These are phyloP conservation scores for Arxiozyma bovina DNA, from an alignment of 1,139 yeast species.

Conservation along the genomic window DNA sequence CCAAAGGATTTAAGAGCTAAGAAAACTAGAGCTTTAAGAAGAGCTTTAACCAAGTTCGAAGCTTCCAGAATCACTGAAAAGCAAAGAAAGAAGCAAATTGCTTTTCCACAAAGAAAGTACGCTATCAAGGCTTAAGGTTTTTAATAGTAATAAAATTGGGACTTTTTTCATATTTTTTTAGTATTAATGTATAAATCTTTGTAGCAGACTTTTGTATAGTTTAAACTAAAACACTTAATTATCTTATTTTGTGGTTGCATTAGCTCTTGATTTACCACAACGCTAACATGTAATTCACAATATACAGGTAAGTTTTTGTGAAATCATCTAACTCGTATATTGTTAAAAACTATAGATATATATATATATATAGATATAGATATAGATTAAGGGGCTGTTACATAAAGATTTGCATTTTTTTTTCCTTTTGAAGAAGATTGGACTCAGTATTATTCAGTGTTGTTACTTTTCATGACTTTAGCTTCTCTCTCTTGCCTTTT, in stretches of 20 bases:
- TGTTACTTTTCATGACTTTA: background rate
- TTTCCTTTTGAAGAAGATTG: background rate
- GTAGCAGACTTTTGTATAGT: constrained; percentile 1
- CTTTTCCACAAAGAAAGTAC: constrained; percentile 98
- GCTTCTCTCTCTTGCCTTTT: constrained; percentile 23
- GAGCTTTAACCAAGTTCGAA: constrained; percentile 88
- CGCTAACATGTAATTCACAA: too few relatives aligned
- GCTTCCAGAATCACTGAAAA: constrained; percentile 74
- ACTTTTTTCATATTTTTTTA: background rate
- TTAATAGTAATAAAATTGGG: background rate
- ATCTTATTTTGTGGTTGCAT: background rate
- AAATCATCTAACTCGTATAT: too few relatives aligned
- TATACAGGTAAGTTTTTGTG: background rate
- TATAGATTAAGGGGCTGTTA: background rate
- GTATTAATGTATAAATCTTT: constrained; percentile 1
- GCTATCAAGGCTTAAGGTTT: constrained; percentile 95
- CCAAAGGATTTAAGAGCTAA: constrained; percentile 99
- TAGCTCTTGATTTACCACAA: background rate
- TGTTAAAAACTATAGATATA: too few relatives aligned
- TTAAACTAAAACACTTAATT: constrained; percentile 1
- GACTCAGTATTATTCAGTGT: background rate
- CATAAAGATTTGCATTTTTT: background rate
- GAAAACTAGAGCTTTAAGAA: constrained; percentile 99
- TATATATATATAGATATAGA: too few relatives aligned
- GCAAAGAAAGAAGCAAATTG: constrained; percentile 86